Conservation (phyloP, 176 grass and related monocot genomes). For the Carex cristatella region DNA sequence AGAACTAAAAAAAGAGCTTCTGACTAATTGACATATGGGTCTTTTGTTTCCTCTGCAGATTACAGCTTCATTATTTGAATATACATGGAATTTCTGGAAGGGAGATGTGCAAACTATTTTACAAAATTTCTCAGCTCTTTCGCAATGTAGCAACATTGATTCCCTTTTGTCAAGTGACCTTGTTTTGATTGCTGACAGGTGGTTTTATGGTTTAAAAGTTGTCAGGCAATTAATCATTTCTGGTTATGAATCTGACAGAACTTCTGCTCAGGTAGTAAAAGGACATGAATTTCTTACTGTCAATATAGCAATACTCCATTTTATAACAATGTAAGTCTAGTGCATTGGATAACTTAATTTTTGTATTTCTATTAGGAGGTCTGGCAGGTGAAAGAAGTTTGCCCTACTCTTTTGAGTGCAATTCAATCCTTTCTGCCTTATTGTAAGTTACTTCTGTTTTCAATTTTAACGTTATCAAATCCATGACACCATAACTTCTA, state of each 20-base stretch:
- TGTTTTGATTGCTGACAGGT: constrained; percentile 76
- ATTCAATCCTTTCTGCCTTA: constrained; percentile 91
- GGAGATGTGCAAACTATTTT: constrained; percentile 79
- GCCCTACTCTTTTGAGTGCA: constrained; percentile 77
- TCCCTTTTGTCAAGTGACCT: constrained; percentile 58
- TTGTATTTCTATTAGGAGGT: constrained; percentile 57
- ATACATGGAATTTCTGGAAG: constrained; percentile 97
- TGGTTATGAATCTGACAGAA: constrained; percentile 80
- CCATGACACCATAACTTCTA: background rate
- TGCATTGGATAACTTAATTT: constrained; percentile 20
- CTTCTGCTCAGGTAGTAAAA: constrained; percentile 68
- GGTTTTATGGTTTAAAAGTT: constrained; percentile 86
- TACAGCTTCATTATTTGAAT: constrained; percentile 85
- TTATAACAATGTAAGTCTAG: background rate
- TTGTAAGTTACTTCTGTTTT: constrained; percentile 46
- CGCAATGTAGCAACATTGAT: constrained; percentile 50
- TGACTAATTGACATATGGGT: background rate
- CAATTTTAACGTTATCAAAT: background rate
- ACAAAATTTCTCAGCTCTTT: constrained; percentile 82
- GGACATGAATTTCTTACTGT: background rate
- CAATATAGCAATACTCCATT: background rate
- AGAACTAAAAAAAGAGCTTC: background rate
- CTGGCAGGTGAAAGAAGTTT: constrained; percentile 95
- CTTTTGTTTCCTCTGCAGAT: constrained; percentile 48
- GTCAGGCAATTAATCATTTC: constrained; percentile 78